phyloP scores from a whole-genome alignment of 2,329 filamentous ascomycete species.

The Ascochyta fabae region DNA sequence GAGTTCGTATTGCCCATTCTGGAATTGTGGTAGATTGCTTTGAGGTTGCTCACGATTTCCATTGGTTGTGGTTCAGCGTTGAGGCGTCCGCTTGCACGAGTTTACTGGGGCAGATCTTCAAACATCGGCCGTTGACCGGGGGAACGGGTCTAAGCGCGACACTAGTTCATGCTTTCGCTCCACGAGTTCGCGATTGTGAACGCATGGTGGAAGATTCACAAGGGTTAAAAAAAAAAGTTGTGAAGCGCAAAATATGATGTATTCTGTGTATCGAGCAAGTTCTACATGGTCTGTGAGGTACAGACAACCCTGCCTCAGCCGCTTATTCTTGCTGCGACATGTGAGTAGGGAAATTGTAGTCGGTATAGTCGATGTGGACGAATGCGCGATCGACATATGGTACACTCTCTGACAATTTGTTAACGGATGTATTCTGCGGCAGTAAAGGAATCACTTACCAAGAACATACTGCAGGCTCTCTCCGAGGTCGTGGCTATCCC shows the following conservation, averaged over 20 bases:
- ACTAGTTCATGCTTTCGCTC: background rate
- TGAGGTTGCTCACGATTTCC: conserved; percentile 19
- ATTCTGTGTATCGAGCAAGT: too few species aligned
- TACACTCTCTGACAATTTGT: conserved; percentile 64
- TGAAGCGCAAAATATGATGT: too few species aligned
- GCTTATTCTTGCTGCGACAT: conserved; percentile 55
- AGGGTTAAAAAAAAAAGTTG: too few species aligned
- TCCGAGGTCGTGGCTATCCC: conserved; percentile 81
- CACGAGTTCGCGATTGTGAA: background rate
- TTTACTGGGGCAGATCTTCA: conserved; percentile 10
- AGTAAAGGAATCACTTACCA: conserved; percentile 48
- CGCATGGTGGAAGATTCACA: too few species aligned
- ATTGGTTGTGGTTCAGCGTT: conserved; percentile 10
- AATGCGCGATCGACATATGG: conserved; percentile 70
- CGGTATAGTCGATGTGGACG: conserved; percentile 60
- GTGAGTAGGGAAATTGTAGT: conserved; percentile 59
- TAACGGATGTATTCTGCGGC: conserved; percentile 4
- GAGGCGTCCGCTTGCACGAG: conserved; percentile 13
- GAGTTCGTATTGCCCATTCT: conserved; percentile 17
- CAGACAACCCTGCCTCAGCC: background rate
- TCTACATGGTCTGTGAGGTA: too few species aligned
- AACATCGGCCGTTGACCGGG: conserved; percentile 10
- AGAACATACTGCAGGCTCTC: conserved; percentile 84
- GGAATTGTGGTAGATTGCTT: conserved; percentile 10
- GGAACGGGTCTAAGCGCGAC: conserved; percentile 6